Conservation (phyloP, 345 rosid genomes). For the Eucalyptus albens region DNA sequence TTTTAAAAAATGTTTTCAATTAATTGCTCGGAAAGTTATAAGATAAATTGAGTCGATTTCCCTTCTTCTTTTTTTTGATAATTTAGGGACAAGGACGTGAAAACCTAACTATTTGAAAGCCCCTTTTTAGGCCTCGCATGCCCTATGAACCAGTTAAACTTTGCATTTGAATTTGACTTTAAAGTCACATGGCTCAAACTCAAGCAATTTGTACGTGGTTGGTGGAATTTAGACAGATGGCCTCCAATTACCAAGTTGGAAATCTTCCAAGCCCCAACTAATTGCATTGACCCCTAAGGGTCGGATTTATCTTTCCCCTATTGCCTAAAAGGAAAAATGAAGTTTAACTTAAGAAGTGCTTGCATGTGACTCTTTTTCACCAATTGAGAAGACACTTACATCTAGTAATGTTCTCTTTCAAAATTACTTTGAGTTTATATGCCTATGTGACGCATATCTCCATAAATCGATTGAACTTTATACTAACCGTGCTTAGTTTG, state of each 20-base stretch:
- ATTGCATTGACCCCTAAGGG: neutral
- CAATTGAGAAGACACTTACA: neutral
- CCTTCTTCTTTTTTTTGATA: rapidly evolving
- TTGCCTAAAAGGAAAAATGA: neutral
- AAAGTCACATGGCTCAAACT: neutral
- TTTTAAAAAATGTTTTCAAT: neutral
- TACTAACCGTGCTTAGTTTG: neutral
- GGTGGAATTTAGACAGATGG: neutral
- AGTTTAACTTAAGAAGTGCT: neutral
- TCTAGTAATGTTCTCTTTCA: neutral
- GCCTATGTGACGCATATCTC: neutral
- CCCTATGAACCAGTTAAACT: neutral
- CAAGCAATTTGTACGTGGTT: neutral
- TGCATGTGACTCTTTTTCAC: neutral
- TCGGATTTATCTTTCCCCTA: neutral
- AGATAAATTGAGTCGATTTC: neutral
- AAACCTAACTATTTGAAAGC: neutral
- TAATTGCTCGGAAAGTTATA: neutral
- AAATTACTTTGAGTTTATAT: neutral
- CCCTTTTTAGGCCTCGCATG: neutral
- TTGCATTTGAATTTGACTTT: neutral
- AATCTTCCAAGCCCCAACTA: neutral
- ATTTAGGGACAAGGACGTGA: neutral
- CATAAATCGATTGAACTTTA: neutral
- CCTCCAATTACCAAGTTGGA: neutral